These are phyloP conservation scores for Ceratocystiopsis minuta DNA, from an alignment of 2,329 filamentous ascomycete genomes.

Conservation along the genomic window DNA sequence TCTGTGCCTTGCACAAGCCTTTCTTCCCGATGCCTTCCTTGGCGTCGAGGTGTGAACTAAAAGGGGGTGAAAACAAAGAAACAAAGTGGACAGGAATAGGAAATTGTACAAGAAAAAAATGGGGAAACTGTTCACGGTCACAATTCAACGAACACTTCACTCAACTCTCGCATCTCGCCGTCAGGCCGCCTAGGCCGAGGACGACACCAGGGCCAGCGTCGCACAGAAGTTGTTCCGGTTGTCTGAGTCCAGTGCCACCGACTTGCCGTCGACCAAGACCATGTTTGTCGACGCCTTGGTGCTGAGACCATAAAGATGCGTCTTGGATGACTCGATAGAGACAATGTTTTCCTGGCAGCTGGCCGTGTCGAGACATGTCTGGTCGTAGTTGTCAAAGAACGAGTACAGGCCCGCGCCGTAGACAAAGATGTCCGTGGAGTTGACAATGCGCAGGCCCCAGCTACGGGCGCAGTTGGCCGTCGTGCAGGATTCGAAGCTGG, in stretches of 20 bases:
- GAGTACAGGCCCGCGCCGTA: constrained; percentile 63
- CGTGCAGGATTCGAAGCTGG: constrained; percentile 48
- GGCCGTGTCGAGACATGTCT: constrained; percentile 47
- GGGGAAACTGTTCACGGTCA: too few species aligned
- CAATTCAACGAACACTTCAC: too few species aligned
- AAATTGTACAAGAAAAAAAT: too few species aligned
- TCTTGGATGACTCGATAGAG: constrained; percentile 43
- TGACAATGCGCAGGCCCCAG: constrained; percentile 55
- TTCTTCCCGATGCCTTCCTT: too few species aligned
- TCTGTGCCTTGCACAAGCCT: too few species aligned
- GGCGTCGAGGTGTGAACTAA: too few species aligned
- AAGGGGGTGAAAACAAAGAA: too few species aligned
- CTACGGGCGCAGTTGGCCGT: constrained; percentile 44
- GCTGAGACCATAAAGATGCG: constrained; percentile 46
- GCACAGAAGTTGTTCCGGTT: constrained; percentile 50
- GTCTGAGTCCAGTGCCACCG: constrained; percentile 35
- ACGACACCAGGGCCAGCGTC: constrained; percentile 34
- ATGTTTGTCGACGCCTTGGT: constrained; percentile 63
- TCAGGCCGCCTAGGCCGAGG: neutral
- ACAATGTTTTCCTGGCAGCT: constrained; percentile 67
- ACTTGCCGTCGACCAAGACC: constrained; percentile 42
- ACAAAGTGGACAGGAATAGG: too few species aligned
- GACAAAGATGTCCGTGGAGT: constrained; percentile 48
- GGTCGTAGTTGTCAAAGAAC: constrained; percentile 69
- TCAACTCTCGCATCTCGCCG: too few species aligned